Percentiles rank a stretch among this genome's conserved stretches.
Evolutionary conservation across 768 basidiomycete species (phyloP).

Genomic region (Pleurotus tuoliensis): DNA sequence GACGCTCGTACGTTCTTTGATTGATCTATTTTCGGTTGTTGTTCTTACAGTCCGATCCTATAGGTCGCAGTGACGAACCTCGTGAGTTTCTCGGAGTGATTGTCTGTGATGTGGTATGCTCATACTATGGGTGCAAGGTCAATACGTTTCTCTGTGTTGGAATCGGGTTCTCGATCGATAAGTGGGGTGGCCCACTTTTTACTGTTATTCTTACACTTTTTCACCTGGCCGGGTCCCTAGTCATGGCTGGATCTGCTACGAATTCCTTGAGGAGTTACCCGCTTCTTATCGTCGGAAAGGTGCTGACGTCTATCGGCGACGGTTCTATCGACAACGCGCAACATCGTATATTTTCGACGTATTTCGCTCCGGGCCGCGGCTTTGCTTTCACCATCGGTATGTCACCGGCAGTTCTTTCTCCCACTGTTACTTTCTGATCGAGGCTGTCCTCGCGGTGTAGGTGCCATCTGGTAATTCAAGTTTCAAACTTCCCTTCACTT

Average conservation of each 20-base stretch:
- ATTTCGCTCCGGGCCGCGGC: conserved; percentile 38
- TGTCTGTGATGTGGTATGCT: not conserved
- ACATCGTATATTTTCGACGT: conserved; percentile 40
- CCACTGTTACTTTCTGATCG: not conserved
- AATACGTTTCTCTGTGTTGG: conserved; percentile 39
- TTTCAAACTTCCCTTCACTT: not conserved
- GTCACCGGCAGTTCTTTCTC: conserved; percentile 7
- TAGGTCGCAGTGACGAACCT: conserved; percentile 34
- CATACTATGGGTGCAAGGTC: conserved; percentile 19
- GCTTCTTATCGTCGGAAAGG: conserved; percentile 35
- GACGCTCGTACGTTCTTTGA: conserved; percentile 25
- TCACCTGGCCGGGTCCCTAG: conserved; percentile 30
- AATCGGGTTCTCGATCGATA: conserved; percentile 37
- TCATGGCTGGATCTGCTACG: conserved; percentile 35
- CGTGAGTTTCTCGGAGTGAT: conserved; percentile 14
- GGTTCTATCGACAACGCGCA: conserved; percentile 39
- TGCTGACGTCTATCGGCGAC: conserved; percentile 35
- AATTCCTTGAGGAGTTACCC: conserved; percentile 34
- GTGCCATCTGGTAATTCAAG: conserved; percentile 27
- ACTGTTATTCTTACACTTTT: conserved; percentile 33
- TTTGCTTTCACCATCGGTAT: conserved; percentile 33
- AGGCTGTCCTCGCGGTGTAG: conserved; percentile 10
- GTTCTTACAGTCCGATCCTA: not conserved
- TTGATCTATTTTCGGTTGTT: not conserved
- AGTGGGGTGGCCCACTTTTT: conserved; percentile 32